Evolutionary conservation across 164 flowering plant species (phyloP), one percentile per base, ranked within the genome.

Genomic region (Piper betle): DNA sequence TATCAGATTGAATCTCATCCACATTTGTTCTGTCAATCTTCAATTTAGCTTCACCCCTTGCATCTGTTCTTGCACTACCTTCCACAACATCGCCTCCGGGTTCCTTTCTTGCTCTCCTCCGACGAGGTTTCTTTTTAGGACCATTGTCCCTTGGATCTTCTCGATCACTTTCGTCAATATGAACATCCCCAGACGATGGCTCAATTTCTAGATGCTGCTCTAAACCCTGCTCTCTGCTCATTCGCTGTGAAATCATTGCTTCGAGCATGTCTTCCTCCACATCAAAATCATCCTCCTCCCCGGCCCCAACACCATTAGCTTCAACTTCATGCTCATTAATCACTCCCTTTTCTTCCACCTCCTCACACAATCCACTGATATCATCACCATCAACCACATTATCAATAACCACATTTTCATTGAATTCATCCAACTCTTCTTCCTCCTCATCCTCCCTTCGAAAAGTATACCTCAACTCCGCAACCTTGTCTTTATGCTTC

Each of bases 401-500:
- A 20, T 11, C 37, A 50, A 58, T 70, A 54, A 38, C 62, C 33
- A 61, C 73, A 10, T 58, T 63, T 16, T 55, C 59, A 25, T 62
- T 70, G 8, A 52, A 58, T 39, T 63, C 71, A 13, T 52, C 64
- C 62, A 60, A 39, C 3, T 57, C 66, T 37, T 58, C 72, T 20
- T 61, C 76, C 17, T 61, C 65, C 25, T 68, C 63, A 2, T 56
- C 63, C 58, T 66, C 71, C 4, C 8, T 48, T 0, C 41, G 55
- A 62, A 77, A 73, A 3, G 82, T 66, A 53, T 74, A 78, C 72
- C 75, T 80, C 66, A n/a, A 90, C 74, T 84, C 85, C 0, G 87
- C 86, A 63, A 88, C 87, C 74, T 80, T 90, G 72, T 90, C 94
- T 63, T 79, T 74, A 57, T 93, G 98, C 82, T 93, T 93, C 82